phyloP scores from a whole-genome alignment of 2,329 filamentous ascomycete species.

The Aspergillus sp. region DNA sequence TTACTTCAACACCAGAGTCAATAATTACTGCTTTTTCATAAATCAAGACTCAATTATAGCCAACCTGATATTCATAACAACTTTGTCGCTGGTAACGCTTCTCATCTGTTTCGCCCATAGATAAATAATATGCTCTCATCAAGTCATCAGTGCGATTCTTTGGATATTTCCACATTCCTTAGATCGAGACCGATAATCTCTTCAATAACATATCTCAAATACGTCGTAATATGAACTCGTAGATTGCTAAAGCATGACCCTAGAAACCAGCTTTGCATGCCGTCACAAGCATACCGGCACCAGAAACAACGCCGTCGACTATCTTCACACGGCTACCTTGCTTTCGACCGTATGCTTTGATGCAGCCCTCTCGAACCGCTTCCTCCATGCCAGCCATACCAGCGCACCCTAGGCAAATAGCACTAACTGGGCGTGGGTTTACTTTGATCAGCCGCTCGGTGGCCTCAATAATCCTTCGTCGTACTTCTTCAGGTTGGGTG shows the following conservation, averaged over 20 bases:
- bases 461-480: conserved; percentile 65
- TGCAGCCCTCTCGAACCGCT: conserved; percentile 69
- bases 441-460: conserved; percentile 63
- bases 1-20: background rate
- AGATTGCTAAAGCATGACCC: background rate
- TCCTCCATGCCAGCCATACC: conserved; percentile 86
- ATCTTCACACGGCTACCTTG: conserved; percentile 63
- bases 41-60: background rate
- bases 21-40: background rate
- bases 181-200: background rate
- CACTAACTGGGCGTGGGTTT: conserved; percentile 53
- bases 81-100: background rate
- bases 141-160: background rate
- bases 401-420: conserved; percentile 82
- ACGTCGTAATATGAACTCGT: background rate
- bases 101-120: background rate
- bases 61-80: background rate
- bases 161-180: background rate
- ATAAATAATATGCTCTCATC: background rate
- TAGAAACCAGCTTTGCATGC: conserved; percentile 39
- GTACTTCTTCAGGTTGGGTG: conserved; percentile 63
- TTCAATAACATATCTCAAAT: background rate
- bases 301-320: conserved; percentile 64
- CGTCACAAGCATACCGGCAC: conserved; percentile 35
- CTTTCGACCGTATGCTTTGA: conserved; percentile 62